Conservation (phyloP, 2,329 filamentous ascomycete genomes). For the Thermothelomyces thermophilus region DNA sequence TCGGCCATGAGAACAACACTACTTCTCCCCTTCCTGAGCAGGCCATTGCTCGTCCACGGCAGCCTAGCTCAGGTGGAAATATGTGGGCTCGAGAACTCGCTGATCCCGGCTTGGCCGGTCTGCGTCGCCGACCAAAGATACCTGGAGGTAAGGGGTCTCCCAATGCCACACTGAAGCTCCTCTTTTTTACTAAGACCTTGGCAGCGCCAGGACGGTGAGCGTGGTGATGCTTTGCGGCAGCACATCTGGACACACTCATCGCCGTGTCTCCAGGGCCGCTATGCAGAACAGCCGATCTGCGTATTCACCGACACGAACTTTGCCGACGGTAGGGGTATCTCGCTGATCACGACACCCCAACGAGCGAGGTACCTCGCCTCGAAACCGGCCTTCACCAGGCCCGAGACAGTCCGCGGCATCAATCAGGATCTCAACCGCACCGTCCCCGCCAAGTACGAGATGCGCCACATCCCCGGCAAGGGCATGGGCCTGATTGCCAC, state of each 20-base stretch:
- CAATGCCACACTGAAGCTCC: neutral
- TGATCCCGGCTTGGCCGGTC: slow-evolving; percentile 4
- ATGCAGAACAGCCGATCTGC: slow-evolving; percentile 27
- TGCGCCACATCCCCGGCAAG: slow-evolving; percentile 35
- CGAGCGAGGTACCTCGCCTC: slow-evolving; percentile 29
- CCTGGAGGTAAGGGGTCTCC: neutral
- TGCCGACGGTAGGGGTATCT: slow-evolving; percentile 33
- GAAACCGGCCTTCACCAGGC: slow-evolving; percentile 27
- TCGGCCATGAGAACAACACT: slow-evolving; percentile 11
- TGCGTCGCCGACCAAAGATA: slow-evolving; percentile 8
- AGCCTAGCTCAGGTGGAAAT: slow-evolving; percentile 4
- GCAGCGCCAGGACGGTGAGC: slow-evolving; percentile 9
- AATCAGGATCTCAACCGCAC: slow-evolving; percentile 27
- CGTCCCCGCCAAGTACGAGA: slow-evolving; percentile 27
- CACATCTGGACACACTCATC: slow-evolving; percentile 25
- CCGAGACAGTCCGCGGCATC: slow-evolving; percentile 19
- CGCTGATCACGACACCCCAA: slow-evolving; percentile 32
- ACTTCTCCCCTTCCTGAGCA: slow-evolving; percentile 2
- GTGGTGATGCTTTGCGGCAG: neutral
- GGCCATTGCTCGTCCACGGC: slow-evolving; percentile 9
- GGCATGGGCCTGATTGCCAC: slow-evolving; percentile 34
- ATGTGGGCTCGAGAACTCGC: slow-evolving; percentile 6
- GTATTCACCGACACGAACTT: slow-evolving; percentile 32
- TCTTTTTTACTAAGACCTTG: neutral
- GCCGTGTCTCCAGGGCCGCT: slow-evolving; percentile 26